phyloP scores from a whole-genome alignment of 2,329 filamentous ascomycete species.

The Alternaria panax region DNA sequence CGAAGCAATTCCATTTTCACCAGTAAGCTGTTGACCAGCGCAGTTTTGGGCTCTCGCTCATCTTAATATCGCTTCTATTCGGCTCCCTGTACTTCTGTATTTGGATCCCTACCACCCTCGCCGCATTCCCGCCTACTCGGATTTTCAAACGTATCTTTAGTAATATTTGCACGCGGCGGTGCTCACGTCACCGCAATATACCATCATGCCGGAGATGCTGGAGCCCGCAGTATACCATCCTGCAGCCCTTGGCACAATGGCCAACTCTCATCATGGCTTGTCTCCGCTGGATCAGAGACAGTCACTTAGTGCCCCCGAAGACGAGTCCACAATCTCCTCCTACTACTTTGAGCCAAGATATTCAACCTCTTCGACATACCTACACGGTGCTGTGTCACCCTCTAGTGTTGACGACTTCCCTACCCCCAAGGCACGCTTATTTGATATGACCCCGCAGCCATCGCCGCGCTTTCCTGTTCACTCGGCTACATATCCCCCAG shows the following conservation, averaged over 20 bases:
- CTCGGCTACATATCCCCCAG: conserved; percentile 56
- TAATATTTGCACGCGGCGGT: conserved; percentile 49
- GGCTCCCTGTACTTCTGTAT: conserved; percentile 29
- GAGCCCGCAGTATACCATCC: conserved; percentile 59
- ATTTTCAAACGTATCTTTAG: conserved; percentile 40
- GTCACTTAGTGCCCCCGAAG: conserved; percentile 69
- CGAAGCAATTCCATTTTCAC: conserved; percentile 51
- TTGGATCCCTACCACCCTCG: conserved; percentile 26
- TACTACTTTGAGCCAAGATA: conserved; percentile 52
- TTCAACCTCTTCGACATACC: conserved; percentile 41
- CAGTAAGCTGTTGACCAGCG: conserved; percentile 55
- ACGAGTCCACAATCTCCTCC: conserved; percentile 42
- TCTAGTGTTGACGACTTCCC: conserved; percentile 68
- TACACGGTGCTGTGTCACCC: conserved; percentile 49
- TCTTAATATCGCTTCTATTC: conserved; percentile 43
- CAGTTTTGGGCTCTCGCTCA: conserved; percentile 46
- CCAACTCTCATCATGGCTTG: conserved; percentile 33
- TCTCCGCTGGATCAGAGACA: conserved; percentile 65
- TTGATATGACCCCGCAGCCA: conserved; percentile 58
- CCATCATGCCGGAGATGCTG: conserved; percentile 56
- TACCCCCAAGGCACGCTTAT: conserved; percentile 72
- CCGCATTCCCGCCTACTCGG: conserved; percentile 31
- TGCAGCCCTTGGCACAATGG: conserved; percentile 36
- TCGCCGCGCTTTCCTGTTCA: conserved; percentile 58
- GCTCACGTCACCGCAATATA: conserved; percentile 49